phyloP scores from a whole-genome alignment of 176 grass and related monocot species.

The Metroxylon sagu region DNA sequence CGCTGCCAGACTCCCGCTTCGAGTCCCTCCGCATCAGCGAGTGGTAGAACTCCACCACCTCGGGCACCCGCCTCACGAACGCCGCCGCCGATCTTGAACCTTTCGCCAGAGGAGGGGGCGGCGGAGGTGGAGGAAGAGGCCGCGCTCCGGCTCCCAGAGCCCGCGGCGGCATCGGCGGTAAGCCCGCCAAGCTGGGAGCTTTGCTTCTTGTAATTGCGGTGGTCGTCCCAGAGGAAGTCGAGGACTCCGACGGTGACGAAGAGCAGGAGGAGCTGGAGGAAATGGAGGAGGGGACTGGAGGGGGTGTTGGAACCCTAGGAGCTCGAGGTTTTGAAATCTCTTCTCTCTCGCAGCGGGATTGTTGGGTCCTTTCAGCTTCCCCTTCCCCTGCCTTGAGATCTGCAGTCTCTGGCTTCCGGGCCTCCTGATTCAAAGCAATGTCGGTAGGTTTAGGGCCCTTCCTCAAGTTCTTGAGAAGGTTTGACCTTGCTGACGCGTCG shows the following conservation, averaged over 20 bases:
- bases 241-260: slow-evolving; percentile 40
- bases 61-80: slow-evolving; percentile 62
- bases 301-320: slow-evolving; percentile 21
- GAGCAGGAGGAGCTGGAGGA: slow-evolving; percentile 25
- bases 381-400: slow-evolving; percentile 10
- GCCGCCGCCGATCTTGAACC: slow-evolving; percentile 15
- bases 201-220: slow-evolving; percentile 21
- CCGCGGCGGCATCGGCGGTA: slow-evolving; percentile 77
- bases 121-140: slow-evolving; percentile 39
- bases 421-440: slow-evolving; percentile 1
- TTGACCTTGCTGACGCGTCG: slow-evolving; percentile 14
- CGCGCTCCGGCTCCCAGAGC: slow-evolving; percentile 3
- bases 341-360: slow-evolving; percentile 12
- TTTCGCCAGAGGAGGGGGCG: slow-evolving; percentile 34
- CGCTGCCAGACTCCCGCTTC: slow-evolving; percentile 29
- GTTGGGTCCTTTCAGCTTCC: slow-evolving; percentile 5
- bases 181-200: slow-evolving; percentile 34
- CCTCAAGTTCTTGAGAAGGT: slow-evolving; percentile 1
- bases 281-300: slow-evolving; percentile 28
- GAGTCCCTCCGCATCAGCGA: slow-evolving; percentile 85
- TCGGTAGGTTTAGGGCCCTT: slow-evolving; percentile 17
- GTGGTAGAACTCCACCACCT: slow-evolving; percentile 99
- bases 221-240: slow-evolving; percentile 39
- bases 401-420: background rate
- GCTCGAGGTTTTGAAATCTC: background rate